These are phyloP conservation scores for Didymosphaeria variabile DNA, from an alignment of 2,329 filamentous ascomycete species.

Conservation along the genomic window DNA sequence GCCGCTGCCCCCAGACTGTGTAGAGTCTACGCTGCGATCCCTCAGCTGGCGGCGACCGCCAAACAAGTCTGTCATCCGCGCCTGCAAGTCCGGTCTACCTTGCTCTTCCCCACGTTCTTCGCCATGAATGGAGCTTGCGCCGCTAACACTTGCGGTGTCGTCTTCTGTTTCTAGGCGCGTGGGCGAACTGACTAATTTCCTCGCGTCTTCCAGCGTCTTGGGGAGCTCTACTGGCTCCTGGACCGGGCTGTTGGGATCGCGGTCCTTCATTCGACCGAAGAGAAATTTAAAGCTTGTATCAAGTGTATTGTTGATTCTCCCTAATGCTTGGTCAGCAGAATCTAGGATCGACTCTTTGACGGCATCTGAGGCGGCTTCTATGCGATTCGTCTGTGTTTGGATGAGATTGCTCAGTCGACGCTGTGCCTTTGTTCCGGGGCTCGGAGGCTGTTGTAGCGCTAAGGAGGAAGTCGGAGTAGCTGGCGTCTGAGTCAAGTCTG, in stretches of 20 bases:
- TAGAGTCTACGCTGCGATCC: constrained; percentile 81
- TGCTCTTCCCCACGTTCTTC: constrained; percentile 48
- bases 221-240: constrained; percentile 66
- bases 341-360: constrained; percentile 73
- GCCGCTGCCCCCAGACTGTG: constrained; percentile 69
- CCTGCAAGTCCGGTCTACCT: constrained; percentile 56
- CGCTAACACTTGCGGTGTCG: constrained; percentile 60
- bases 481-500: constrained; percentile 50
- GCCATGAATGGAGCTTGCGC: constrained; percentile 61
- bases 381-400: constrained; percentile 80
- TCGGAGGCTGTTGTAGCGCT: constrained; percentile 35
- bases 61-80: constrained; percentile 73
- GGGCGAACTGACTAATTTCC: constrained; percentile 83
- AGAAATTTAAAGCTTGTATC: constrained; percentile 95
- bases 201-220: constrained; percentile 90
- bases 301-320: constrained; percentile 88
- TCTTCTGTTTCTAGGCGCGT: constrained; percentile 59
- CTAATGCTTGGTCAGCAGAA: constrained; percentile 89
- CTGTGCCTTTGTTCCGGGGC: constrained; percentile 65
- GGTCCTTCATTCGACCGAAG: constrained; percentile 84
- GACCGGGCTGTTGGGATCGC: constrained; percentile 51
- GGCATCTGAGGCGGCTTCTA: constrained; percentile 84
- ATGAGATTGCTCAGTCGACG: constrained; percentile 85
- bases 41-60: constrained; percentile 70
- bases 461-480: constrained; percentile 40